Conservation (phyloP, 106 monocot genomes). For the Allium fistulosum region DNA sequence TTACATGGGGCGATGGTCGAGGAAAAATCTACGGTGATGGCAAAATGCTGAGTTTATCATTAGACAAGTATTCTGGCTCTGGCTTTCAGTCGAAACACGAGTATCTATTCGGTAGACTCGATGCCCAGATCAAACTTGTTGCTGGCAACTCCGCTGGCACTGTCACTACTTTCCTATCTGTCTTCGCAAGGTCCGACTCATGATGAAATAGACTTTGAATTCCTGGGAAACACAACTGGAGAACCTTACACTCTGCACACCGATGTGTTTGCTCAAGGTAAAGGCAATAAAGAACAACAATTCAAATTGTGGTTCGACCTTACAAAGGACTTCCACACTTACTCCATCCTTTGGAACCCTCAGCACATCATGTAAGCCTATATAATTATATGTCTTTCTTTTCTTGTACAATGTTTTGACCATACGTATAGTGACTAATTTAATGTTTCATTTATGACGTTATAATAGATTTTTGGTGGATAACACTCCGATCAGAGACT, state of each 20-base stretch:
- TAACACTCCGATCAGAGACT: too few relatives aligned
- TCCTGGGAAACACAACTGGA: neutral
- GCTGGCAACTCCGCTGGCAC: neutral
- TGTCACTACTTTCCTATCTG: constrained; percentile 3
- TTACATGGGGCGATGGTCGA: neutral
- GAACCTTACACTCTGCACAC: too few relatives aligned
- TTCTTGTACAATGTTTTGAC: too few relatives aligned
- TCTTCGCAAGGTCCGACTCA: constrained; percentile 4
- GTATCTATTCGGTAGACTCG: neutral
- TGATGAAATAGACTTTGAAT: constrained; percentile 26
- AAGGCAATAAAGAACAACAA: too few relatives aligned
- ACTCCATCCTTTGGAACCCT: constrained; percentile 33
- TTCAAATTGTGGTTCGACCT: too few relatives aligned
- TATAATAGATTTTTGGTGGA: too few relatives aligned
- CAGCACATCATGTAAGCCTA: constrained; percentile 25
- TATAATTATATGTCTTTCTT: neutral
- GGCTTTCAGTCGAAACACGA: constrained; percentile 11
- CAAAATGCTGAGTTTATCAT: constrained; percentile 2
- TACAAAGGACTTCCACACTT: too few relatives aligned
- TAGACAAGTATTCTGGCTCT: constrained; percentile 10
- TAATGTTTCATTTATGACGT: neutral
- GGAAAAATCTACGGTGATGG: constrained; percentile 3
- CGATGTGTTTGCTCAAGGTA: too few relatives aligned
- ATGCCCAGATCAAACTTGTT: constrained; percentile 14
- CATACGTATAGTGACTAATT: neutral